Base-by-base conservation (phyloP, 75 land plant species). In the Sequoia sempervirens region DNA sequence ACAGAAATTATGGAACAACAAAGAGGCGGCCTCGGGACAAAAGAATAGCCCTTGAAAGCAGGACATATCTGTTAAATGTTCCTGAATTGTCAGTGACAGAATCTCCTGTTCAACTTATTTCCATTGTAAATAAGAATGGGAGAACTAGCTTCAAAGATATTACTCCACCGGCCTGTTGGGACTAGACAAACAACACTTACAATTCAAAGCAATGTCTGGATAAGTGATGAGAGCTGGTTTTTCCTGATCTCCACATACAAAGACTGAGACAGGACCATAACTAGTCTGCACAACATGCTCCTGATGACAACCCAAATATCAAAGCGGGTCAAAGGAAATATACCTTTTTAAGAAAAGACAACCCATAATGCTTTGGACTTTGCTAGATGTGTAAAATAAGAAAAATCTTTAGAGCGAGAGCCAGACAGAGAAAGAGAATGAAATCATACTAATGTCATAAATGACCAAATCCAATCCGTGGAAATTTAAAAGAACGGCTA, bases 151-250 rank as follows among this genome's bases (percentile, higher is more conserved):
- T 54, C 2, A 54, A 17, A 54, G 18, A 54, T 1, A 17, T 17
- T 15, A 17, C 20, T 41, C 20, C 18, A 72, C 36, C 8, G 46
- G 41, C 58, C 20, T 34, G 20, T 56, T 56, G 5, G 85, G 46
- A 41, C 20, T 4, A 32, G 38, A 8, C 37, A 40, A 74, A 40
- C 68, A 36, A 43, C 12, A 91, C 94, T 93, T 87, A 96, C 99
- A 84, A 82, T 95, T 93, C 81, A 95, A 84, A 69, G 97, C 97
- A 13, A 96, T 84, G 85, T 96, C 99, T 13, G 99, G 99, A 75
- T 96, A 96, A 30, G 97, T 96, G 11, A 96, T 78, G 52, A 96
- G 90, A n/a, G 93, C 94, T 50, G 99, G 99, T 87, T 95, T 96
- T 32, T 91, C 97, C 37, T 73, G 91, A 52, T 96, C 97, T 52